Conservation (phyloP, 768 basidiomycete genomes). For the Amanita inopinata region DNA sequence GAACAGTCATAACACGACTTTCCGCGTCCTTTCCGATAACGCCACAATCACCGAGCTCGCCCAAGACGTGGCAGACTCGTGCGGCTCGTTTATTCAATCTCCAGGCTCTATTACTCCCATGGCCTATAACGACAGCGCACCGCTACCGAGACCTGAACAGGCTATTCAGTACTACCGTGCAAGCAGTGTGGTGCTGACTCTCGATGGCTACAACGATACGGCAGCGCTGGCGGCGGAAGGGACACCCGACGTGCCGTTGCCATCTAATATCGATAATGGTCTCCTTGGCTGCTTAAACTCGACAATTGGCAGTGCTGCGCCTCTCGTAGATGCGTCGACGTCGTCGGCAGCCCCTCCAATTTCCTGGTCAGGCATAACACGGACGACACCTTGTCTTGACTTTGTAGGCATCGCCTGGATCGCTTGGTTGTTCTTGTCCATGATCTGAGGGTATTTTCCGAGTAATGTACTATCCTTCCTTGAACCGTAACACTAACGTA, state of each 20-base stretch:
- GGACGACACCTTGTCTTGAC: background rate
- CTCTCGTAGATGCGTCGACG: conserved; percentile 35
- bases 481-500: too few species aligned
- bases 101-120: conserved; percentile 16
- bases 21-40: conserved; percentile 40
- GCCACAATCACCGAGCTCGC: conserved; percentile 36
- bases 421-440: conserved; percentile 15
- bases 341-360: background rate
- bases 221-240: conserved; percentile 32
- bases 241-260: conserved; percentile 40
- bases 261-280: conserved; percentile 35
- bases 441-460: conserved; percentile 8
- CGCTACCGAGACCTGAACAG: conserved; percentile 38
- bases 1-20: conserved; percentile 27
- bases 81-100: conserved; percentile 20
- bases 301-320: conserved; percentile 50
- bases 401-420: conserved; percentile 15
- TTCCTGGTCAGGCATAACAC: too few species aligned
- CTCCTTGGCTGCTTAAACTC: conserved; percentile 50
- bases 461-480: too few species aligned
- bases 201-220: conserved; percentile 62
- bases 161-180: conserved; percentile 63
- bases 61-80: conserved; percentile 30
- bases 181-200: conserved; percentile 48
- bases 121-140: conserved; percentile 22